phyloP scores from a whole-genome alignment of 208 protist genomes.

The Balamuthia mandrillaris region DNA sequence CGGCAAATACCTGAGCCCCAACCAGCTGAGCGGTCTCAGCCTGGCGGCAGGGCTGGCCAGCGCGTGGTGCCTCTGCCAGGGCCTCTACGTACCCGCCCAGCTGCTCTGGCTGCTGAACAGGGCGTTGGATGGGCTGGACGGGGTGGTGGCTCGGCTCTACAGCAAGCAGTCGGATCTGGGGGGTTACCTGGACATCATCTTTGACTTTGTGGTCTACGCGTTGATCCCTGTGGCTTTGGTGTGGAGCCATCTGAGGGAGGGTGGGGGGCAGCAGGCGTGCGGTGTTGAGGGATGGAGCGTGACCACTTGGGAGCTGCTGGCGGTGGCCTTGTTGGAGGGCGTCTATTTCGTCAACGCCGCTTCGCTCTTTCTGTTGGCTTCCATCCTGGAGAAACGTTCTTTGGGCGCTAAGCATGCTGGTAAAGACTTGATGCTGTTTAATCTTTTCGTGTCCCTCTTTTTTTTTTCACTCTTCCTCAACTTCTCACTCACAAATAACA shows the following conservation, averaged over 20 bases:
- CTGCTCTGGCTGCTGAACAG: conserved; percentile 17
- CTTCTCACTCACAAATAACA: too few relatives aligned
- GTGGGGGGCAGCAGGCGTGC: too few relatives aligned
- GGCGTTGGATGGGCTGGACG: not conserved
- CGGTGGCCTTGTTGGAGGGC: not conserved
- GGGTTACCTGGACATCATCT: conserved; percentile 34
- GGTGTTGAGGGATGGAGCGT: too few relatives aligned
- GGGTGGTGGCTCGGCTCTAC: not conserved
- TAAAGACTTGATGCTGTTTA: not conserved
- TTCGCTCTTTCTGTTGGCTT: not conserved
- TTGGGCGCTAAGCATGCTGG: not conserved
- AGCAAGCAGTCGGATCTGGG: conserved; percentile 1
- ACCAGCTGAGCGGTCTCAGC: too few relatives aligned
- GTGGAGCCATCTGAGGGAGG: not conserved
- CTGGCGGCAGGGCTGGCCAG: too few relatives aligned
- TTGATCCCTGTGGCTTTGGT: conserved; percentile 14
- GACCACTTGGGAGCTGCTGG: not conserved
- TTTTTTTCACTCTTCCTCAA: too few relatives aligned
- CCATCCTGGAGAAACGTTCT: conserved; percentile 31
- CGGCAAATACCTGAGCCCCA: too few relatives aligned
- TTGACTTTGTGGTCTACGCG: conserved; percentile 20
- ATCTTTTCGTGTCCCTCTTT: too few relatives aligned
- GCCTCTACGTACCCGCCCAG: too few relatives aligned
- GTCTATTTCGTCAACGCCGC: conserved; percentile 39
- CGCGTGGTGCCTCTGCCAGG: too few relatives aligned